Base-by-base conservation (phyloP, 2,329 filamentous ascomycete genomes). In the Diplodia corticola region DNA sequence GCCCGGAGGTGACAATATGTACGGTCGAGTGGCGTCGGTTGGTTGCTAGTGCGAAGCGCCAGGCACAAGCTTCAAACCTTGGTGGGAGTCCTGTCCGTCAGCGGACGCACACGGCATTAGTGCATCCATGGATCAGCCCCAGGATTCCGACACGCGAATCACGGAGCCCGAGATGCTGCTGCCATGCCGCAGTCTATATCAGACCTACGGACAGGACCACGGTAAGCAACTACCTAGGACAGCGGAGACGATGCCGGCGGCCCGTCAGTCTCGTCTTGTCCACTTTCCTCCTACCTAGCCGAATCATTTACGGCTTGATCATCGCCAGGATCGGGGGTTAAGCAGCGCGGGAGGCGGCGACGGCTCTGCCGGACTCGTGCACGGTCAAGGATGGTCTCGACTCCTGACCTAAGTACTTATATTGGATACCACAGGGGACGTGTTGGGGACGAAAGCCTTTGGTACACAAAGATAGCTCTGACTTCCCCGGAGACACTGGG, bases 251-350 rank as follows among this genome's bases (percentile, higher is more conserved):
- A 9, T 1, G 33, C 50, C 50, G 50, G 40, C 10, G 40, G 40
- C n/a, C n/a, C n/a, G 40, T 20, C 17, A n/a, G 17, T n/a, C 5
- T 44, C n/a, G 6, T 17, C 5, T 6, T 44, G 30, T 4, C 6
- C 6, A 33, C 30, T 7, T 35, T 10, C 10, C 53, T 57, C 53
- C 53, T 57, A 6, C 53, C 17, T 40, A 26, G 30, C 33, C 26
- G 44, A 64, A 46, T 46, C 26, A 33, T 50, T 13, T 20, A 40
- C 7, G 17, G 48, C 49, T 9, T 46, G 61, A 64, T 64, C 50
- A n/a, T 22, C 50, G 37, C 61, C 55, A 50, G 61, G 61, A 64
- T 54, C 46, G 51, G 61, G 61, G 49, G 24, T 28, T n/a, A 54
- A 53, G 37, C 35, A 12, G 35, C n/a, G 17, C 54, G 20, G 54